These are phyloP conservation scores for Ramaria rubella DNA, from an alignment of 768 basidiomycete species.

Conservation along the genomic window DNA sequence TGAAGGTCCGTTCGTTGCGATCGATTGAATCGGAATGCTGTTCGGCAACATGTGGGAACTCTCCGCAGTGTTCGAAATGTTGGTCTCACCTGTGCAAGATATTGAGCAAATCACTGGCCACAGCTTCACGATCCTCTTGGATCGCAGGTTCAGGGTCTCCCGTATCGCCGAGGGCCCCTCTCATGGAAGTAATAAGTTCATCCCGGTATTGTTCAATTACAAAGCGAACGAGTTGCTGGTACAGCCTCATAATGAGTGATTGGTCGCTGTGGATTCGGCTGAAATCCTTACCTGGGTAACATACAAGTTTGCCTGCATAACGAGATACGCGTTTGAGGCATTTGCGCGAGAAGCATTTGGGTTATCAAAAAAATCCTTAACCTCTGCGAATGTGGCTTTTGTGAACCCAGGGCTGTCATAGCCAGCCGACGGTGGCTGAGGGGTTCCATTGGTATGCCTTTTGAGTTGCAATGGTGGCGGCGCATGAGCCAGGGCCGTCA, in stretches of 20 bases:
- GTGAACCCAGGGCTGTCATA: conserved; percentile 67
- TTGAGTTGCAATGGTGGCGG: conserved; percentile 73
- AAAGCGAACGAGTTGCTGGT: conserved; percentile 86
- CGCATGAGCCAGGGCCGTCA: conserved; percentile 65
- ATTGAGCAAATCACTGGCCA: conserved; percentile 80
- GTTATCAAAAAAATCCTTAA: conserved; percentile 88
- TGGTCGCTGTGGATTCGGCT: not conserved
- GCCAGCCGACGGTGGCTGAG: conserved; percentile 46
- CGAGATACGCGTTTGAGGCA: conserved; percentile 83
- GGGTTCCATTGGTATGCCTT: conserved; percentile 38
- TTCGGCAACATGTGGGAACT: conserved; percentile 11
- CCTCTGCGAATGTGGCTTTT: conserved; percentile 79
- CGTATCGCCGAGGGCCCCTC: conserved; percentile 56
- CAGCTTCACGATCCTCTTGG: conserved; percentile 71
- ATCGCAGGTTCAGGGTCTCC: conserved; percentile 13
- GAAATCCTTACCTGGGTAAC: conserved; percentile 69
- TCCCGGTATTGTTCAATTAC: conserved; percentile 91
- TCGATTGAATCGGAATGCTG: conserved; percentile 89
- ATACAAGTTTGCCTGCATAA: conserved; percentile 88
- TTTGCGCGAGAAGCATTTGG: conserved; percentile 81
- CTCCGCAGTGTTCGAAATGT: not conserved
- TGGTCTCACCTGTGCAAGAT: conserved; percentile 66
- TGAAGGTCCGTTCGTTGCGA: conserved; percentile 82
- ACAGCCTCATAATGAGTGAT: not conserved
- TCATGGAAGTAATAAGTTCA: conserved; percentile 66